Evolutionary conservation across 1,284 basidiomycete genomes (phyloP).

Genomic region (Sporisorium scitamineum): DNA sequence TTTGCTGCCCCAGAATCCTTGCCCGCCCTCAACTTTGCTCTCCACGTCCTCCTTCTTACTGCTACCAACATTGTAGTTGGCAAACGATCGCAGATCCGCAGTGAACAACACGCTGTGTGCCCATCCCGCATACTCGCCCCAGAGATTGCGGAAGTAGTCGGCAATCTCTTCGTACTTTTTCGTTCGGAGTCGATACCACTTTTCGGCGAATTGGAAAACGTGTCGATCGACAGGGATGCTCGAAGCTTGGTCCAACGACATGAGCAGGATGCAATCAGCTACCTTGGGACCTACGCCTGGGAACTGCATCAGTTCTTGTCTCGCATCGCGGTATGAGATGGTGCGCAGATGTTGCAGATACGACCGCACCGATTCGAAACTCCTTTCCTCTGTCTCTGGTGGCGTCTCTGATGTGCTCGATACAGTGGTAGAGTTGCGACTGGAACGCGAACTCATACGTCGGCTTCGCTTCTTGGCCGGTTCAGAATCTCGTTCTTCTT

Average conservation of each 20-base stretch:
- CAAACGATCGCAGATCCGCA: conserved; percentile 62
- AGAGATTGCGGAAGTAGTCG: conserved; percentile 58
- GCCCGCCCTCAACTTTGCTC: conserved; percentile 12
- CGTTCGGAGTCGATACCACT: conserved; percentile 62
- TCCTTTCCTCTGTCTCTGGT: conserved; percentile 11
- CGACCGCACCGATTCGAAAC: conserved; percentile 70
- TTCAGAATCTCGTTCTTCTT: background rate
- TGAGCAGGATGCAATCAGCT: conserved; percentile 82
- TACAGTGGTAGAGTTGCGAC: background rate
- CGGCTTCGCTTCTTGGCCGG: conserved; percentile 15
- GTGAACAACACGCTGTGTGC: conserved; percentile 66
- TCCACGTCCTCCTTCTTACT: conserved; percentile 43
- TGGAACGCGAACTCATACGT: conserved; percentile 7
- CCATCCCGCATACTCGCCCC: conserved; percentile 68
- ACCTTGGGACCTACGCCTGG: conserved; percentile 90
- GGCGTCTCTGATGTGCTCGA: background rate
- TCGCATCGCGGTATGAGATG: conserved; percentile 75
- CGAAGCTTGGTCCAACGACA: conserved; percentile 84
- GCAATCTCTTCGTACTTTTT: conserved; percentile 66
- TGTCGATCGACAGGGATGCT: conserved; percentile 68
- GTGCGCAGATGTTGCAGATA: conserved; percentile 77
- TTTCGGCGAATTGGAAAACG: conserved; percentile 67
- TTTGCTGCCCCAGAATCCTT: conserved; percentile 17
- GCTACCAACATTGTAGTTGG: conserved; percentile 33
- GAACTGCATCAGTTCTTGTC: conserved; percentile 81